Percentiles rank a stretch among this genome's conserved stretches.
Evolutionary conservation across 202 grass and related monocot genomes (phyloP).

Genomic region (Setaria italica): DNA sequence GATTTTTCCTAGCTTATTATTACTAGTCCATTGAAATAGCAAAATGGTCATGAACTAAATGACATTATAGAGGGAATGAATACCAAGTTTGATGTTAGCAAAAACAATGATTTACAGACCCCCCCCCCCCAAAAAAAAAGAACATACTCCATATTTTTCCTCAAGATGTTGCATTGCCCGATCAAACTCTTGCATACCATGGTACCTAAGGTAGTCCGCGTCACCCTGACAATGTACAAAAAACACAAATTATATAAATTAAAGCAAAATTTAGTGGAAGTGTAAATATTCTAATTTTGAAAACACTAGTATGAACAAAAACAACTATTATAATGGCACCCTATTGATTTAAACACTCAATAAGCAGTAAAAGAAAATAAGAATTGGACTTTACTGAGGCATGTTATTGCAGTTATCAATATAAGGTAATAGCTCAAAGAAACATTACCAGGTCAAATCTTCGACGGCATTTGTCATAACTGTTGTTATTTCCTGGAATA

Average conservation of each 20-base stretch:
- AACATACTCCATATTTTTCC: slow-evolving; percentile 82
- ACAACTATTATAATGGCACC: slow-evolving; percentile 28
- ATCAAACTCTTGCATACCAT: slow-evolving; percentile 89
- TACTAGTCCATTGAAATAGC: slow-evolving; percentile 3
- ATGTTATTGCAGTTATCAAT: slow-evolving; percentile 19
- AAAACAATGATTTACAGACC: neutral
- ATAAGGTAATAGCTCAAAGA: slow-evolving; percentile 24
- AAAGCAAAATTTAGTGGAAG: slow-evolving; percentile 5
- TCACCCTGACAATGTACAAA: slow-evolving; percentile 68
- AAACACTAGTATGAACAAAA: slow-evolving; percentile 37
- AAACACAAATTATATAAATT: neutral
- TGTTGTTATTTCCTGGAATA: slow-evolving; percentile 89
- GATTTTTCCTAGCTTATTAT: neutral
- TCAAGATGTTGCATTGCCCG: slow-evolving; percentile 93
- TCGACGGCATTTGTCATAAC: slow-evolving; percentile 97
- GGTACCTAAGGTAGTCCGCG: slow-evolving; percentile 87
- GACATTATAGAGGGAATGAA: neutral
- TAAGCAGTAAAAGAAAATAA: slow-evolving; percentile 31
- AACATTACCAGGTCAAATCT: slow-evolving; percentile 88
- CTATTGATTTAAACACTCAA: slow-evolving; percentile 9
- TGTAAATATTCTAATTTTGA: slow-evolving; percentile 5
- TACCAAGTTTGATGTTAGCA: slow-evolving; percentile 17
- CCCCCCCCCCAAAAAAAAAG: neutral
- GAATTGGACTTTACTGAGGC: slow-evolving; percentile 2
- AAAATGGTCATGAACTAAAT: slow-evolving; percentile 15